Percentiles rank a stretch among this genome's conserved stretches.
phyloP scores from a whole-genome alignment of 768 basidiomycete species.

The Pholiota microspora region DNA sequence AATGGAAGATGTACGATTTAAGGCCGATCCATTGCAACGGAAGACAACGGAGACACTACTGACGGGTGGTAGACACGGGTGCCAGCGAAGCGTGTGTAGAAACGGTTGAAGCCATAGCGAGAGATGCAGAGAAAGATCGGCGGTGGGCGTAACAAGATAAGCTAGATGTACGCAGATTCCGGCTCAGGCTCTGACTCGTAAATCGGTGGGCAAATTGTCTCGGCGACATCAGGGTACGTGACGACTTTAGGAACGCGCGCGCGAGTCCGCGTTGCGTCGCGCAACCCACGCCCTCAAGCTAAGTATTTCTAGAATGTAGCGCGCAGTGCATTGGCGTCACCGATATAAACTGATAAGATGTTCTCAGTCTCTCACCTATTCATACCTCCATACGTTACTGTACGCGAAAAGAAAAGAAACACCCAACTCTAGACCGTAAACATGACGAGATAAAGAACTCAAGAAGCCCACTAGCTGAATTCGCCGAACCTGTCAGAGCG shows the following conservation, averaged over 20 bases:
- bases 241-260: neutral
- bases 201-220: constrained; percentile 6
- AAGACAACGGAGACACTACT: constrained; percentile 14
- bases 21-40: too few relatives aligned
- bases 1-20: too few relatives aligned
- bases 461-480: neutral
- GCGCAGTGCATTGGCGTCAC: too few relatives aligned
- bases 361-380: neutral
- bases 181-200: neutral
- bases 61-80: constrained; percentile 41
- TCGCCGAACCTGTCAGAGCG: neutral
- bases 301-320: too few relatives aligned
- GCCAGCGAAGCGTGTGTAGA: constrained; percentile 38
- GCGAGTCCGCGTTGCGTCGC: too few relatives aligned
- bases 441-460: neutral
- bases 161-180: neutral
- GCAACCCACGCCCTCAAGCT: neutral
- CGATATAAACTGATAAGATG: neutral
- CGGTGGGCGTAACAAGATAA: neutral
- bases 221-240: constrained; percentile 9
- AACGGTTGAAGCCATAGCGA: constrained; percentile 29
- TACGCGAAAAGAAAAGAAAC: too few relatives aligned
- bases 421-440: neutral
- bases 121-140: constrained; percentile 11
- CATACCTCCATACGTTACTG: too few relatives aligned